Percentiles rank a stretch among this genome's conserved stretches.
These are phyloP conservation scores for Angophora floribunda DNA, from an alignment of 345 rosid species.

Conservation along the genomic window DNA sequence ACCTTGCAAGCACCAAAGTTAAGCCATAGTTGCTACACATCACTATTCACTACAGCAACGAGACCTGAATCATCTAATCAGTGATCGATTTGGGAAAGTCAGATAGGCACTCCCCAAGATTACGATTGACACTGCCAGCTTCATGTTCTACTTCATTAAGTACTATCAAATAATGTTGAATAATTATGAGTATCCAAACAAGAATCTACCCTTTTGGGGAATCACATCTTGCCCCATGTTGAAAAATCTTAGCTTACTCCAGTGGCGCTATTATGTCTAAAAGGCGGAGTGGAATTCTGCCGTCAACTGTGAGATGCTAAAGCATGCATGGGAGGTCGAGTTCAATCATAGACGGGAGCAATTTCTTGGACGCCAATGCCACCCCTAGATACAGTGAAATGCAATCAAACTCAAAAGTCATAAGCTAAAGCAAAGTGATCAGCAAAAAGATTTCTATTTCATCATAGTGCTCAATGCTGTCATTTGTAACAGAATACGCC, in stretches of 20 bases:
- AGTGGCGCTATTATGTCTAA: background rate
- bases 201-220: background rate
- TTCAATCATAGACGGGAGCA: background rate
- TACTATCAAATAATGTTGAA: background rate
- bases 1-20: background rate
- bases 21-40: background rate
- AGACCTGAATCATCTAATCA: background rate
- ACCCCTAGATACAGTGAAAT: background rate
- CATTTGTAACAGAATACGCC: background rate
- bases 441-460: background rate
- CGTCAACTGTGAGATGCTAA: background rate
- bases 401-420: background rate
- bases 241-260: background rate
- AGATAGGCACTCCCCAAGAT: background rate
- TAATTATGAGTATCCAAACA: background rate
- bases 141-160: background rate
- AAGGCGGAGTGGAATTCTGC: background rate
- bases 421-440: background rate
- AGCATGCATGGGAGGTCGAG: background rate
- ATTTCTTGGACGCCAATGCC: background rate
- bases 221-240: background rate
- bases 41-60: background rate
- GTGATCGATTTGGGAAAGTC: background rate
- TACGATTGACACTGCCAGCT: background rate
- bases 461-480: background rate